Percentiles rank a stretch among this genome's conserved stretches.
phyloP scores from a whole-genome alignment of 2,329 filamentous ascomycete genomes.

The Diaporthe longicolla region DNA sequence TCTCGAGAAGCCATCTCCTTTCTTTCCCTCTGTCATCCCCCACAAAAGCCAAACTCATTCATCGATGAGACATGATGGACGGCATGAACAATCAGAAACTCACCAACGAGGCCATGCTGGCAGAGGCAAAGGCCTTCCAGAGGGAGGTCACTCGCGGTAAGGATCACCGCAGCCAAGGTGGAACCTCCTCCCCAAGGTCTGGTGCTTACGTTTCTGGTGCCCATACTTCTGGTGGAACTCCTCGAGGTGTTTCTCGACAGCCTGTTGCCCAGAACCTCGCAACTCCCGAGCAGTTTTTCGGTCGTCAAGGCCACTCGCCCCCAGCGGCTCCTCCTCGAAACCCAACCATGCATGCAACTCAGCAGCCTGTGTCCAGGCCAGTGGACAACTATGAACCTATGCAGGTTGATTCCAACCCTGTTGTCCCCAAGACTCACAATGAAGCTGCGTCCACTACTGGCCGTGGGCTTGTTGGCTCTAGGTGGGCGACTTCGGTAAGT shows the following conservation, averaged over 20 bases:
- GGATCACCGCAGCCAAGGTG: background rate
- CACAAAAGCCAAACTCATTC: background rate
- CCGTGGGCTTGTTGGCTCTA: background rate
- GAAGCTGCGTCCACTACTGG: background rate
- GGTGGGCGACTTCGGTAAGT: background rate
- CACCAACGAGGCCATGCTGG: background rate
- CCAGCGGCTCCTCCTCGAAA: background rate
- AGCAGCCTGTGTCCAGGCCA: background rate
- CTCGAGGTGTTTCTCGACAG: background rate
- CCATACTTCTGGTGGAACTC: background rate
- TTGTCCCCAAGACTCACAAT: background rate
- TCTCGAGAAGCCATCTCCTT: background rate
- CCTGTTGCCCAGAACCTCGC: background rate
- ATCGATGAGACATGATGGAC: conserved; percentile 5
- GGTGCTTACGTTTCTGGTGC: background rate
- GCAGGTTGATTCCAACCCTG: background rate
- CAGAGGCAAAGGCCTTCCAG: background rate
- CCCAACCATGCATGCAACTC: background rate
- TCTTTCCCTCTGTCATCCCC: background rate
- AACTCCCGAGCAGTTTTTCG: conserved; percentile 24
- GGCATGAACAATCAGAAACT: background rate
- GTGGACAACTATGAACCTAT: background rate
- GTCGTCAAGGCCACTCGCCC: background rate
- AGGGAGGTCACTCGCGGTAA: background rate
- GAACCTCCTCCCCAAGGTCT: background rate